phyloP scores from a whole-genome alignment of 1,139 yeast genomes.

The Scheffersomyces quercinus region DNA sequence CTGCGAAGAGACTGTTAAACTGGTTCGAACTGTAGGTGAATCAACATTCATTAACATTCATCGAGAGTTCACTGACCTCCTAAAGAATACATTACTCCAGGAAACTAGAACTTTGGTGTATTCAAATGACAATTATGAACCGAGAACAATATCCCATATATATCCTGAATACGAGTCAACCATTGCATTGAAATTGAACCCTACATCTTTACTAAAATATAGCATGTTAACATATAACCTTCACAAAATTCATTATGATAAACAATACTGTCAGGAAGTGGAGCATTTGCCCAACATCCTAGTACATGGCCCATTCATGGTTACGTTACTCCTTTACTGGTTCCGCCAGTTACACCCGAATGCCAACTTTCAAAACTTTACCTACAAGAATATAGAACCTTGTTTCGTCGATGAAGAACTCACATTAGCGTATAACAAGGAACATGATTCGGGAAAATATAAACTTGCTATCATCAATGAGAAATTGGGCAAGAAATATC shows the following conservation, averaged over 20 bases:
- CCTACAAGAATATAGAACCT: slow-evolving; percentile 54
- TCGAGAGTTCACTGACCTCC: slow-evolving; percentile 29
- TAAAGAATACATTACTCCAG: slow-evolving; percentile 11
- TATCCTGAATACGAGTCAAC: slow-evolving; percentile 5
- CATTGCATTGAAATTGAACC: slow-evolving; percentile 18
- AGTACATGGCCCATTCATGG: slow-evolving; percentile 81
- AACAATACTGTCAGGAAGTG: slow-evolving; percentile 43
- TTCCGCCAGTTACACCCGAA: slow-evolving; percentile 23
- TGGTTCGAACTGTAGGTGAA: slow-evolving; percentile 33
- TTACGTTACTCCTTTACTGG: slow-evolving; percentile 60
- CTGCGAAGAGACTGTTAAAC: slow-evolving; percentile 48
- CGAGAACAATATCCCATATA: not conserved
- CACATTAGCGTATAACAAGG: slow-evolving; percentile 1
- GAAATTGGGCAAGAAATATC: slow-evolving; percentile 5
- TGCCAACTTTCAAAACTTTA: slow-evolving; percentile 25
- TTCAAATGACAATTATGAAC: slow-evolving; percentile 27
- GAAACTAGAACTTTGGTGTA: slow-evolving; percentile 40
- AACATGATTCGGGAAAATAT: not conserved
- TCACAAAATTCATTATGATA: slow-evolving; percentile 79
- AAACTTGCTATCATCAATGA: slow-evolving; percentile 5
- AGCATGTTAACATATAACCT: slow-evolving; percentile 78
- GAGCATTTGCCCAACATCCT: slow-evolving; percentile 67
- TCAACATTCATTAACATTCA: slow-evolving; percentile 47
- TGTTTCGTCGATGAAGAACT: slow-evolving; percentile 30
- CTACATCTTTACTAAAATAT: slow-evolving; percentile 50